phyloP scores from a whole-genome alignment of 352 stramenopile genomes.

The Aphanomyces stellatus region DNA sequence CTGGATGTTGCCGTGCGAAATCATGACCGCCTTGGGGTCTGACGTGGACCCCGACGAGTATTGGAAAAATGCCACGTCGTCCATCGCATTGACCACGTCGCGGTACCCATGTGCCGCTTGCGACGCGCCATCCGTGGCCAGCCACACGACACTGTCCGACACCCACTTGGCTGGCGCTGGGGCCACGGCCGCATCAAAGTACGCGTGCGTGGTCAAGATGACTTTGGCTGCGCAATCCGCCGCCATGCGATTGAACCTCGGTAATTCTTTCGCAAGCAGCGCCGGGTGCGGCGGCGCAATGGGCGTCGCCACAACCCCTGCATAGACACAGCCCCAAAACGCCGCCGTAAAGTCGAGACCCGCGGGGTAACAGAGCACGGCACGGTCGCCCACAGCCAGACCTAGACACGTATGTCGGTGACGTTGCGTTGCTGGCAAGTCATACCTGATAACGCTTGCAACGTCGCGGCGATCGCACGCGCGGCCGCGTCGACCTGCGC shows the following conservation, averaged over 20 bases:
- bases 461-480: slow-evolving; percentile 45
- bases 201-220: neutral
- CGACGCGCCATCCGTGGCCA: neutral
- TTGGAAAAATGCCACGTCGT: neutral
- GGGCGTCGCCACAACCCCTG: neutral
- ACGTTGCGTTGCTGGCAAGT: slow-evolving; percentile 36
- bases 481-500: slow-evolving; percentile 54
- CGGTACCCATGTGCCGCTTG: neutral
- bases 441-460: slow-evolving; percentile 24
- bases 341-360: slow-evolving; percentile 63
- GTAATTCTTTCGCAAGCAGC: neutral
- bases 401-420: no score
- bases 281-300: neutral
- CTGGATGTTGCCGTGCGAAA: neutral
- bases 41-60: neutral
- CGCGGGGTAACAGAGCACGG: slow-evolving; percentile 69
- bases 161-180: neutral
- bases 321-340: neutral
- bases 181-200: neutral
- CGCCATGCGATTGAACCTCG: neutral
- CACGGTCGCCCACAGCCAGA: slow-evolving; percentile 66
- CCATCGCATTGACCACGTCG: neutral
- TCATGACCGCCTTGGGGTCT: neutral
- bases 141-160: neutral
- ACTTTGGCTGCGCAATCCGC: neutral